Conservation (phyloP, 2,329 filamentous ascomycete species). For the Talaromyces sp. region DNA sequence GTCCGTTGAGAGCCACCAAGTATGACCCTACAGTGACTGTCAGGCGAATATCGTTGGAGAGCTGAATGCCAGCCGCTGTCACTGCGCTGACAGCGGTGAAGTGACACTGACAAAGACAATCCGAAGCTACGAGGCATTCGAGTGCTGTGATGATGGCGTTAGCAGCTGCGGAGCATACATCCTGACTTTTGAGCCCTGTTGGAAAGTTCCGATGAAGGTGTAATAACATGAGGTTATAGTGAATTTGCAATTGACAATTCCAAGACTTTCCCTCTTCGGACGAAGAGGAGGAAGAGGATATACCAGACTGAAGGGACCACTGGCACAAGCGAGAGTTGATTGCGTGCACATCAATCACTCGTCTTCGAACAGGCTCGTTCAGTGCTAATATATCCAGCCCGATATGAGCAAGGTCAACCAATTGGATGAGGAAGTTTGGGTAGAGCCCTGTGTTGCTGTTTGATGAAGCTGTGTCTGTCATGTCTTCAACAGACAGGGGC, state of each 20-base stretch:
- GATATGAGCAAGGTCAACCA: background rate
- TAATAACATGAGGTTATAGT: conserved; percentile 7
- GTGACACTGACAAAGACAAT: conserved; percentile 9
- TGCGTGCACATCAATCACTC: background rate
- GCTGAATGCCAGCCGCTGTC: conserved; percentile 8
- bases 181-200: background rate
- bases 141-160: conserved; percentile 3
- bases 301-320: background rate
- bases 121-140: background rate
- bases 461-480: conserved; percentile 3
- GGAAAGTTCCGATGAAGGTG: conserved; percentile 2
- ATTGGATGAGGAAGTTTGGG: background rate
- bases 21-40: background rate
- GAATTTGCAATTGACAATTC: conserved; percentile 7
- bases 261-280: background rate
- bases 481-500: background rate
- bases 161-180: conserved; percentile 10
- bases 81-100: conserved; percentile 1
- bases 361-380: background rate
- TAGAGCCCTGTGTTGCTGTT: background rate
- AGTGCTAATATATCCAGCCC: conserved; percentile 1
- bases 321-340: background rate
- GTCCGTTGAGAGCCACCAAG: background rate
- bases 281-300: background rate
- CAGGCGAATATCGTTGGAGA: conserved; percentile 4